Conservation (phyloP, 345 rosid species). For the Dimocarpus longan region DNA sequence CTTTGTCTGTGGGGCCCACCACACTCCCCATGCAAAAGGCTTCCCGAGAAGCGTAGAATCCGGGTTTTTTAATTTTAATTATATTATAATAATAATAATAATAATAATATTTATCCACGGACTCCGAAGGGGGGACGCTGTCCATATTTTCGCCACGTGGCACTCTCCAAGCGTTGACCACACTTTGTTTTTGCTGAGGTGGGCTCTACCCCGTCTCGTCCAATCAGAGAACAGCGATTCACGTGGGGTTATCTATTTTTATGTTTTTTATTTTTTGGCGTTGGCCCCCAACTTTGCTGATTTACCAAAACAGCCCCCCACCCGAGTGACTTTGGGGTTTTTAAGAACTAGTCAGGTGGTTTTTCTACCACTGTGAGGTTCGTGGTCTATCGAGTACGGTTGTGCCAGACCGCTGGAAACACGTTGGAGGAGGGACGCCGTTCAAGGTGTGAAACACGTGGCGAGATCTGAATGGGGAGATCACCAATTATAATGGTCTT, state of each 20-base stretch:
- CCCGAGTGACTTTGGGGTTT: neutral
- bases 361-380: neutral
- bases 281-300: neutral
- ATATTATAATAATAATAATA: neutral
- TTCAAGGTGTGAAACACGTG: neutral
- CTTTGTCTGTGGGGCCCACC: neutral
- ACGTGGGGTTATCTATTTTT: conserved; percentile 16
- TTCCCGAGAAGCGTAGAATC: conserved; percentile 12
- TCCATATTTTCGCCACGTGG: conserved; percentile 15
- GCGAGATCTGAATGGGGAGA: neutral
- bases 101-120: neutral
- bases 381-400: neutral
- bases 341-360: neutral
- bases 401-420: neutral
- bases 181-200: neutral
- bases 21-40: conserved; percentile 14
- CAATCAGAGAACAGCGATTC: conserved; percentile 20
- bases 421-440: neutral
- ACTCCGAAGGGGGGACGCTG: conserved; percentile 6
- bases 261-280: neutral
- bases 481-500: neutral
- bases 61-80: conserved; percentile 8
- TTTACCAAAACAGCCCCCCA: no score
- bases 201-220: neutral
- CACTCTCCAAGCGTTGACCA: conserved; percentile 17